Conservation (phyloP, 2,329 filamentous ascomycete species). For the Microcyclosporella mali region DNA sequence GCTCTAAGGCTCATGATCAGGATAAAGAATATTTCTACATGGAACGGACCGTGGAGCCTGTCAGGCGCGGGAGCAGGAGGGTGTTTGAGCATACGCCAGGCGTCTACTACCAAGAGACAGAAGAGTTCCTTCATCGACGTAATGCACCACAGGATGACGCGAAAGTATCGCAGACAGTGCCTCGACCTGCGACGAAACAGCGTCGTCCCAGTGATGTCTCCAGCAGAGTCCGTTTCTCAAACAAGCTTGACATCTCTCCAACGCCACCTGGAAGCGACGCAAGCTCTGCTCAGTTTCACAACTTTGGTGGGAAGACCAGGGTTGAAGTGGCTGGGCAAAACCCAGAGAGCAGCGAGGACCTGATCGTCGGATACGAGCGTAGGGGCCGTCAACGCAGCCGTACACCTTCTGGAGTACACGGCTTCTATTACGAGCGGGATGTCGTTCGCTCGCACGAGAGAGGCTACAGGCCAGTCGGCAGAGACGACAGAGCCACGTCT, state of each 20-base stretch:
- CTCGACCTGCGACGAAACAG: neutral
- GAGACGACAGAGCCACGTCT: constrained; percentile 3
- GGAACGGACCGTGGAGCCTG: constrained; percentile 7
- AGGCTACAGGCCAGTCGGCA: constrained; percentile 1
- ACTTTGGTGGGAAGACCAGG: constrained; percentile 9
- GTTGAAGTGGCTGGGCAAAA: neutral
- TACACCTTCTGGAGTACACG: constrained; percentile 4
- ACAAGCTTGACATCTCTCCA: constrained; percentile 29
- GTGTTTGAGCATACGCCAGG: neutral
- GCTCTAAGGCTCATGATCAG: neutral
- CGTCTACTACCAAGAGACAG: constrained; percentile 6
- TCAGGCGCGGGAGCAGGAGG: neutral
- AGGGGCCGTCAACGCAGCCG: constrained; percentile 18
- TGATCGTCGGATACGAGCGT: constrained; percentile 21
- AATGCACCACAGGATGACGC: constrained; percentile 1
- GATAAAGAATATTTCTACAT: constrained; percentile 15
- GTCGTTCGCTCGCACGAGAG: neutral
- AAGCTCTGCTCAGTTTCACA: constrained; percentile 23
- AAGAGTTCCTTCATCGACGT: constrained; percentile 8
- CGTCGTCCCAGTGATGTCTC: constrained; percentile 16
- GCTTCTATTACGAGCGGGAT: constrained; percentile 9
- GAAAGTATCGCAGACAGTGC: neutral
- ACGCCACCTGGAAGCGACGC: constrained; percentile 29
- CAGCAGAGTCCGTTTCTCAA: constrained; percentile 27
- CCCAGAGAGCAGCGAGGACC: constrained; percentile 5